Base-by-base conservation (phyloP, 768 basidiomycete species). In the Trametes cubensis region DNA sequence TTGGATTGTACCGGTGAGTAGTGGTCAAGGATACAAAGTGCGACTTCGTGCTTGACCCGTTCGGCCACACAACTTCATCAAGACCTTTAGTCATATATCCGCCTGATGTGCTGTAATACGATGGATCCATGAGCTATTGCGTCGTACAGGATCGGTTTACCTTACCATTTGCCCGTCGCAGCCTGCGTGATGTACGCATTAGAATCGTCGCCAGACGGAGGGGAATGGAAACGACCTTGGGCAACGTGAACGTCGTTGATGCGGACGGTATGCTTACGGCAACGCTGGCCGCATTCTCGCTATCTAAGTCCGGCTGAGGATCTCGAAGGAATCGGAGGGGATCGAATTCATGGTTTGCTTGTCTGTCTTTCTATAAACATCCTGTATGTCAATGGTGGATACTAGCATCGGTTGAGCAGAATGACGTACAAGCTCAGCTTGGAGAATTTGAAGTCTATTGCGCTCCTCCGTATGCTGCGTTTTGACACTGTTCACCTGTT, bases 1-100 rank as follows among this genome's bases (percentile, higher is more conserved):
- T 44, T 3, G 64, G 55, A 30, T 61, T 53, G 42, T 54, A 65
- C 18, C 55, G 52, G 26, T 58, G 50, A 4, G 51, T 50, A 11
- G 60, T 28, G 0, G 25, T 14, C 11, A 61, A 8, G 14, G 41
- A 21, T 8, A 65, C 0, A 51, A 41, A 65, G 21, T 26, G 64
- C 6, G 50, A 45, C 14, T 41, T 55, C 41, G 41, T 18, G 10
- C 20, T 18, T 6, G 5, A 39, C 15, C 20, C 15, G 5, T 38
- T n/a, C 0, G 60, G 26, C 64, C 64, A 65, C 8, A 58, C 52
- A 21, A 61, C 23, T 18, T 65, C 60, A 1, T 61, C 45, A 5
- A 2, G 13, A 5, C 14, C 26, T 18, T 28, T 54, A n/a, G 7
- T 23, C 18, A 65, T 21, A 23, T 46, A 55, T 18, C 38, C 45